Evolutionary conservation across 345 rosid genomes (phyloP), one percentile per base, ranked within the genome.

Genomic region (Lumnitzera littorea): DNA sequence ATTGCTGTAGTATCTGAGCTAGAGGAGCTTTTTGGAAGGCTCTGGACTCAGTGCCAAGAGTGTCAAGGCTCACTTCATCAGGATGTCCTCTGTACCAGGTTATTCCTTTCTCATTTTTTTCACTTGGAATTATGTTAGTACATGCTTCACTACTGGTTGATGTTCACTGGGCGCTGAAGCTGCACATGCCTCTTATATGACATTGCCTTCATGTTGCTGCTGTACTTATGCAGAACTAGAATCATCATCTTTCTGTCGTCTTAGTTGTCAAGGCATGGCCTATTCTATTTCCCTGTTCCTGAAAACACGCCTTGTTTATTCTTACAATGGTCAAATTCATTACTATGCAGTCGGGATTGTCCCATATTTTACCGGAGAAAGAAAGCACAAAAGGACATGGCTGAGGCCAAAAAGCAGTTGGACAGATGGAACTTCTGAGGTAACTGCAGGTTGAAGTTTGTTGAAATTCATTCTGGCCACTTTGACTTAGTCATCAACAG

Each of bases 21-120:
- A 58, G 97, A 94, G 76, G 79, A 70, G 68, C 81, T 88, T 57
- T 88, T 90, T 74, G 91, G 96, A 61, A 90, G 81, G 74, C 70
- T 90, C 17, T 90, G 97, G 99, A 88, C 96, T 0, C 97, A 94
- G 72, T 94, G 99, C 68, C 97, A 94, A 68, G 99, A 90, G 62
- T 94, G 99, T 73, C 97, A 88, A 73, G 97, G 97, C 58, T 94
- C 97, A 56, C 99, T 94, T 71, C 99, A 90, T 76, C 97, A 90
- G 81, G 96, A 94, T 78, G 96, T 94, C 50, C 92, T 90, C 41
- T 94, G 99, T 73, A 88, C 97, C 24, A 88, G 97, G 99, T 94
- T 70, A 17, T 52, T 57, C 71, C 47, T 24, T 31, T 52, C 55
- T 50, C 53, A 36, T 36, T 36, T 36, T 27, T 27, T 7, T 9